Evolutionary conservation across 2,329 filamentous ascomycete genomes (phyloP), one percentile per base, ranked within the genome.

Genomic region (Botryotinia narcissicola): DNA sequence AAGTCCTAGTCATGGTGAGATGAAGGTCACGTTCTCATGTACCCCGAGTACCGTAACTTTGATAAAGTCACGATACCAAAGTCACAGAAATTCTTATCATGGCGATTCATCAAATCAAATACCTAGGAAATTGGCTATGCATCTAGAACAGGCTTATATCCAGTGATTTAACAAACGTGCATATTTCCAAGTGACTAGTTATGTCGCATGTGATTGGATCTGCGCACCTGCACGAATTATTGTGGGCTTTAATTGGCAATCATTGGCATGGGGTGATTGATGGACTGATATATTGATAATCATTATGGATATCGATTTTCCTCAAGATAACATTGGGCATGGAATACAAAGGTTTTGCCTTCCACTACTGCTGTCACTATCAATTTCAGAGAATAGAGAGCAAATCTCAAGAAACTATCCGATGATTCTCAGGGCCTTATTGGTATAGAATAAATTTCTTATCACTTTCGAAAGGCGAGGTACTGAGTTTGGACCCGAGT

Each of bases 161-260:
- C 5, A 48, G 29, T 35, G 44, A 37, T 48, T 22, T 66, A 4
- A 29, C 51, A 29, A 57, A 57, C n/a, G 66, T 37, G 35, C 37
- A 68, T 35, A 29, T 57, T 68, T 54, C n/a, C 64, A 54, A 40
- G 64, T 25, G 64, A 40, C 46, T 66, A 66, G 42, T 54, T n/a
- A 20, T 67, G 8, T 51, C 46, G 64, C 66, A 69, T 69, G 51
- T 57, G 66, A 69, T 44, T 69, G 48, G 66, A 67, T 40, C 22
- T 54, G 25, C 64, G 29, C 37, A 10, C 44, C 64, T 68, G 64
- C 66, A 42, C 18, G 51, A 57, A 57, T 57, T 57, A 40, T 40
- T n/a, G 14, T n/a, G 35, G 46, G 46, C 32, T 54, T 32, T 51
- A 1, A 29, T 42, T 68, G 48, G 35, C 48, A 42, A 32, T 68